A percentile compares a stretch with the other conserved stretches of the same genome.
Conservation (phyloP, 139 green algal genomes). For the Marvania coccoides region DNA sequence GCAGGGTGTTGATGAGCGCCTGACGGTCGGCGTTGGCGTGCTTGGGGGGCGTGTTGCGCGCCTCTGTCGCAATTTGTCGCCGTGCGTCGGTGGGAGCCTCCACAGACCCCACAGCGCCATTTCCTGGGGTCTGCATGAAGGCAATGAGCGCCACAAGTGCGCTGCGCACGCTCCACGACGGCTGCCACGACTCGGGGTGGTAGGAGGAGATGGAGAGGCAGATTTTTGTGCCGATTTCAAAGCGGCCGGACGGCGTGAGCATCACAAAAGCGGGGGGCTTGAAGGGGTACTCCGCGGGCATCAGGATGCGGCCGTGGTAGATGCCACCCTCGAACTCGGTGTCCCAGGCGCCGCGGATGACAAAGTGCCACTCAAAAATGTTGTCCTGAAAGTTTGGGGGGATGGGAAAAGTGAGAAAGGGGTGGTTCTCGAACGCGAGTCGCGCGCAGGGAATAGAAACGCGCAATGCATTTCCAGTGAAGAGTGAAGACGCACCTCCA, state of each 20-base stretch:
- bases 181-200: constrained; percentile 97
- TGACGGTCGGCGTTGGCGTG: constrained; percentile 66
- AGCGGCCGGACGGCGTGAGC: constrained; percentile 87
- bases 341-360: constrained; percentile 77
- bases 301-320: constrained; percentile 95
- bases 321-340: constrained; percentile 95
- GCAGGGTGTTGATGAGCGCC: constrained; percentile 59
- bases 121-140: constrained; percentile 86
- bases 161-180: constrained; percentile 90
- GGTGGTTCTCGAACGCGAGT: no score
- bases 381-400: constrained; percentile 67
- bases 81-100: constrained; percentile 78
- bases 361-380: constrained; percentile 99
- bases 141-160: constrained; percentile 87
- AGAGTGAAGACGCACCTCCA: constrained; percentile 65
- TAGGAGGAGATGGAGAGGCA: constrained; percentile 93
- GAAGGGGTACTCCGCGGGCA: constrained; percentile 97
- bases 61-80: constrained; percentile 55
- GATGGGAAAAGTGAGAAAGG: not conserved
- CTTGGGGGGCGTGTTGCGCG: constrained; percentile 37
- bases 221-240: constrained; percentile 82
- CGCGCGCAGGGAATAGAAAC: no score
- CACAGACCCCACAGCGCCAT: constrained; percentile 84
- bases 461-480: no score
- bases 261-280: constrained; percentile 95